Base-by-base conservation (phyloP, 2,329 filamentous ascomycete species). In the Hysterium pulicare region DNA sequence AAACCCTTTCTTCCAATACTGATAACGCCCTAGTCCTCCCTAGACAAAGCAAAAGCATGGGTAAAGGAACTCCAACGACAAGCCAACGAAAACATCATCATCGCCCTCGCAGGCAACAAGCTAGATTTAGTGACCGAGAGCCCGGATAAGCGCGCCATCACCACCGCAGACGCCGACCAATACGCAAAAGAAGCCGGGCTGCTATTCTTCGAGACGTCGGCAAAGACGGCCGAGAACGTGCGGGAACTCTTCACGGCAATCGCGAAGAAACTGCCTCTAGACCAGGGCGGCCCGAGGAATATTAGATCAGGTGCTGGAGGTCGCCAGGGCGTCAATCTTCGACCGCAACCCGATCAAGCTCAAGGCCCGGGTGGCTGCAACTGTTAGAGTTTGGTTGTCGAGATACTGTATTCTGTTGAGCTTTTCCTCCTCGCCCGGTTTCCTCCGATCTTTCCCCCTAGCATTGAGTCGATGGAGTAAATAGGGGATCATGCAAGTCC, bases 71-170 rank as follows among this genome's bases (percentile, higher is more conserved):
- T 98, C 42, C 93, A 98, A 71, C 85, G 93, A 66, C 93, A 98
- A 73, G 93, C 94, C 50, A 98, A 97, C 75, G 93, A 98, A 72
- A 97, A 97, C 72, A 98, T 98, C 69, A 90, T 98, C 70, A 98
- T 98, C 63, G 93, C 93, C 35, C 83, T 98, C 33, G 93, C 91
- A 40, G 93, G 93, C 50, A 98, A 98, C 79, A 97, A 98, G 75
- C 78, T 95, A 63, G 93, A 98, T 78, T 76, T 98, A 57, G 93
- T 96, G 49, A 90, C 83, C 50, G 90, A 95, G 64, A 87, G 88
- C 66, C 91, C 91, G 36, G 91, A 96, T 68, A 97, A 97, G 81
- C 86, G 93, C 62, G 93, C 90, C 32, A 93, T 98, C 48, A 67
- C 84, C 47, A 86, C 87, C 17, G 86, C 86, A 54, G 93, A 98